These are phyloP conservation scores for Neurospora sp. DNA, from an alignment of 495 filamentous ascomycete genomes.

Conservation along the genomic window DNA sequence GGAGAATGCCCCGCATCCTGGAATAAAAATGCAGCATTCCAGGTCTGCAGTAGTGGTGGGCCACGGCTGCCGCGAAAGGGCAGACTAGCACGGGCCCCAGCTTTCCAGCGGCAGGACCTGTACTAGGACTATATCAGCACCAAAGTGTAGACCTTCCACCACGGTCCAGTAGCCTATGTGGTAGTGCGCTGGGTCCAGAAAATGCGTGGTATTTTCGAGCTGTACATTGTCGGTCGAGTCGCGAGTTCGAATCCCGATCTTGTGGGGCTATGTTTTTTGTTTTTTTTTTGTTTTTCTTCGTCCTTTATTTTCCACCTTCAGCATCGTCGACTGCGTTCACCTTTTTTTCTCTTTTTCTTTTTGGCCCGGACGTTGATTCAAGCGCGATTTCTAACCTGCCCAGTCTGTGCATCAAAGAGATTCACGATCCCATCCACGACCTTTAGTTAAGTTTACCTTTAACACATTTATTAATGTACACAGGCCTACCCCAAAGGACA, in stretches of 20 bases:
- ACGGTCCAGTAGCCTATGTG: neutral
- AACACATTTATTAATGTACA: neutral
- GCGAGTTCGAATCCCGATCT: neutral
- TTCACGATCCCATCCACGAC: neutral
- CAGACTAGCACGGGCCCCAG: too few species aligned
- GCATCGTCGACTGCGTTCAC: neutral
- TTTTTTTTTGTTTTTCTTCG: neutral
- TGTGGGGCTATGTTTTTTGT: neutral
- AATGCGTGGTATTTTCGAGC: neutral
- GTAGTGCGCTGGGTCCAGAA: neutral
- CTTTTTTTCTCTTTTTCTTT: neutral
- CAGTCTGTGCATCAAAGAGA: neutral
- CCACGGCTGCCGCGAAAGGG: too few species aligned
- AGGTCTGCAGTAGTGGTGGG: too few species aligned
- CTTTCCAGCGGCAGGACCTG: neutral
- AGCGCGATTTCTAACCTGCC: neutral
- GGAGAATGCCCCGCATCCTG: too few species aligned
- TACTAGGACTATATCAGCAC: neutral
- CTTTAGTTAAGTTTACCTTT: neutral
- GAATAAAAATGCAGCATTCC: too few species aligned
- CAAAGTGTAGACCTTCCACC: neutral
- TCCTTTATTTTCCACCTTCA: neutral
- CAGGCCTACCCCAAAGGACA: neutral
- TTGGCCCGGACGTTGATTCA: neutral
- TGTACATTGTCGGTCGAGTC: too few species aligned